Percentiles rank a stretch among this genome's conserved stretches.
These are phyloP conservation scores for Arabidopsis hybrid DNA, from an alignment of 441 rosid species.

Conservation along the genomic window DNA sequence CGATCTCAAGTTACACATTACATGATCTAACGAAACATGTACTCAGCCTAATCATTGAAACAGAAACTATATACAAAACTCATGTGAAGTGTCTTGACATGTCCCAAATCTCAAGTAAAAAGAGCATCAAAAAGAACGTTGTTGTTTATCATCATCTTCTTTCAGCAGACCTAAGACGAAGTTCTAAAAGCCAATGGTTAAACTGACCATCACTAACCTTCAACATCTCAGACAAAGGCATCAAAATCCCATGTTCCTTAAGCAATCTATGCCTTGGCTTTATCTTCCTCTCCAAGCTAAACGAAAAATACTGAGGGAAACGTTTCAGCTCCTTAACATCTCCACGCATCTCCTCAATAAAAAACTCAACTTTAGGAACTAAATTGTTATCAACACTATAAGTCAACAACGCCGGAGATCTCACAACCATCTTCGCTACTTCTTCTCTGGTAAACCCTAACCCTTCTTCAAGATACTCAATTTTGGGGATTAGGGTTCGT, in stretches of 20 bases:
- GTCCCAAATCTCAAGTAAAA: neutral
- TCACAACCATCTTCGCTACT: conserved; percentile 67
- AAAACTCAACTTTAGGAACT: conserved; percentile 68
- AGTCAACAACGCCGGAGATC: conserved; percentile 79
- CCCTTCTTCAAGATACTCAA: conserved; percentile 56
- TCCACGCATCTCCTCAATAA: conserved; percentile 67
- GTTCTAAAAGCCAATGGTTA: conserved; percentile 58
- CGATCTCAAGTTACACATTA: neutral
- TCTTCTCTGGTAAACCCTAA: conserved; percentile 63
- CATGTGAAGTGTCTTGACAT: neutral
- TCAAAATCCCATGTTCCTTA: conserved; percentile 57
- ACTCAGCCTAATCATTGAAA: neutral
- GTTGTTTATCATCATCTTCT: conserved; percentile 35
- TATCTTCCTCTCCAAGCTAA: conserved; percentile 88
- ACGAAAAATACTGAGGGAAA: conserved; percentile 89
- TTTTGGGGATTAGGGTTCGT: conserved; percentile 61
- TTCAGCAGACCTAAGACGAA: conserved; percentile 51
- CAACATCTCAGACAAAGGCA: conserved; percentile 79
- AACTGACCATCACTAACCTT: conserved; percentile 86
- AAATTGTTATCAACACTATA: conserved; percentile 73
- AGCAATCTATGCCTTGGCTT: conserved; percentile 78
- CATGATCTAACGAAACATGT: neutral
- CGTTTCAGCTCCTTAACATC: conserved; percentile 64
- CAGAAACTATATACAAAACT: neutral
- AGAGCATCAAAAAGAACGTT: conserved; percentile 25